Conservation (phyloP, 495 filamentous ascomycete genomes). For the Aspergillus sclerotiicarbonarius region DNA sequence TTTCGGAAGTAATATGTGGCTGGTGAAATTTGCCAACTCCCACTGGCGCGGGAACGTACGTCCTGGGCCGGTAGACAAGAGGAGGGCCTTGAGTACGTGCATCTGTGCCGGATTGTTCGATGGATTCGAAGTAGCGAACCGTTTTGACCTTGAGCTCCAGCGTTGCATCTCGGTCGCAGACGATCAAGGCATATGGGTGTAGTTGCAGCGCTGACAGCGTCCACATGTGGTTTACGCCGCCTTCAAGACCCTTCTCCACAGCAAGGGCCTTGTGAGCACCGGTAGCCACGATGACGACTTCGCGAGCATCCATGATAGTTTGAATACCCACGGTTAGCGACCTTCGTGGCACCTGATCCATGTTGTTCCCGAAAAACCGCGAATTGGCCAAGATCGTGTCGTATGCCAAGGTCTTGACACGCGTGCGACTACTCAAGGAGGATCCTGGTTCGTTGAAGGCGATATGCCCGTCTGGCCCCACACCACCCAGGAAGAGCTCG, state of each 20-base stretch:
- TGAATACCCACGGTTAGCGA: conserved; percentile 86
- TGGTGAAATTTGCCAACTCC: conserved; percentile 25
- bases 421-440: conserved; percentile 71
- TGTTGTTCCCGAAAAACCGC: conserved; percentile 75
- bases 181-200: conserved; percentile 75
- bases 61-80: conserved; percentile 42
- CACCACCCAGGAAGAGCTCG: conserved; percentile 81
- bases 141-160: conserved; percentile 83
- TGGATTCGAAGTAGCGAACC: conserved; percentile 66
- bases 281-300: conserved; percentile 79
- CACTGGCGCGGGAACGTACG: conserved; percentile 39
- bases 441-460: conserved; percentile 90
- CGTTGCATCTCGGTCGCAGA: conserved; percentile 83
- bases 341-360: conserved; percentile 73
- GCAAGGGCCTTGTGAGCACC: conserved; percentile 79
- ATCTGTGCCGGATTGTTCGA: conserved; percentile 58
- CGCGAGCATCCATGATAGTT: conserved; percentile 76
- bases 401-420: conserved; percentile 83
- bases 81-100: conserved; percentile 56
- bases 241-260: conserved; percentile 78
- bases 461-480: conserved; percentile 84
- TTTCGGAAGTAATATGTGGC: conserved; percentile 23
- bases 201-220: conserved; percentile 77
- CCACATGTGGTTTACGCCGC: conserved; percentile 87
- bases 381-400: conserved; percentile 85